Conservation (phyloP, 1,139 yeast species). For the Hyphopichia wangnamkhiaoensis region DNA sequence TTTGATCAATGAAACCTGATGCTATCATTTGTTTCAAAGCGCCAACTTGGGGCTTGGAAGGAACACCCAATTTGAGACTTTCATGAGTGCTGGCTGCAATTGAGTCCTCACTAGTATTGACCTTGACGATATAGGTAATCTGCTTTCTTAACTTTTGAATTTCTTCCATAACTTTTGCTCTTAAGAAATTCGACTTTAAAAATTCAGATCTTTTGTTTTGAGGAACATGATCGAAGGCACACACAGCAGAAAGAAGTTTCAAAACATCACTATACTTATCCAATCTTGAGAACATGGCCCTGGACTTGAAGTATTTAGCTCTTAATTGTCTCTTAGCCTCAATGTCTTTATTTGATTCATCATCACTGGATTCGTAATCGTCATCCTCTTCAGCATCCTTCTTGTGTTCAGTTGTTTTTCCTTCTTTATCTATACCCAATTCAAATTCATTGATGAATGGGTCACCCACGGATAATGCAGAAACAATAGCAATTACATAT, state of each 20-base stretch:
- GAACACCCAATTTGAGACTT: conserved; percentile 67
- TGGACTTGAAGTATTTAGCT: conserved; percentile 54
- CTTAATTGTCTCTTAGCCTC: conserved; percentile 47
- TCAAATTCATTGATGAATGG: conserved; percentile 80
- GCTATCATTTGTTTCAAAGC: conserved; percentile 90
- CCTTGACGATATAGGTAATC: conserved; percentile 69
- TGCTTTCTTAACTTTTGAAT: conserved; percentile 79
- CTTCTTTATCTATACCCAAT: conserved; percentile 47
- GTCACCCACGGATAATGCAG: conserved; percentile 92
- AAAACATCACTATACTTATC: conserved; percentile 78
- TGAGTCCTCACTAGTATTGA: conserved; percentile 58
- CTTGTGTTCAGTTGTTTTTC: conserved; percentile 18
- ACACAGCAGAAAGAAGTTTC: conserved; percentile 74
- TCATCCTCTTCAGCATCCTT: conserved; percentile 20
- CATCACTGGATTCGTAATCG: conserved; percentile 31
- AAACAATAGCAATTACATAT: conserved; percentile 84
- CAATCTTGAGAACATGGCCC: conserved; percentile 61
- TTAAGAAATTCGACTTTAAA: conserved; percentile 59
- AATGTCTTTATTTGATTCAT: conserved; percentile 29
- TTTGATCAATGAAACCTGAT: conserved; percentile 89
- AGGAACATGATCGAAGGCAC: conserved; percentile 84
- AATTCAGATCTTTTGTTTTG: conserved; percentile 46
- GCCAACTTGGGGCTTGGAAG: conserved; percentile 65
- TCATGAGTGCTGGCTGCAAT: conserved; percentile 49
- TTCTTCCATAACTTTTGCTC: conserved; percentile 80